A percentile compares a stretch with the other conserved stretches of the same genome.
These are phyloP conservation scores for Incumbomyces lentus DNA, from an alignment of 2,329 filamentous ascomycete genomes.

Conservation along the genomic window DNA sequence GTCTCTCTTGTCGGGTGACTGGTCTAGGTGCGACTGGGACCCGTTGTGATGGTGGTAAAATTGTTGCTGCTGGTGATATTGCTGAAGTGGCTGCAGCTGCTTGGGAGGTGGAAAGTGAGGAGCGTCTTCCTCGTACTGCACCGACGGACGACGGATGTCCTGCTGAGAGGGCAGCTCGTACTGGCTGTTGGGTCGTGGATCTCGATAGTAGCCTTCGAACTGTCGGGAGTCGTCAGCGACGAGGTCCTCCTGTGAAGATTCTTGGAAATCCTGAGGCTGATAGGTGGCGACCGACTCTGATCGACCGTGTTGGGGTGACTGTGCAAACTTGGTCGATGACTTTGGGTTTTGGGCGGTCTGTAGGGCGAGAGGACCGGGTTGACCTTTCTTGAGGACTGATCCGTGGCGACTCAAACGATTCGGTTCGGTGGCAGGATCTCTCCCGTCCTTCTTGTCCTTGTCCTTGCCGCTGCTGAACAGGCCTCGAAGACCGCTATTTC, in stretches of 20 bases:
- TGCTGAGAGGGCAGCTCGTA: slow-evolving; percentile 13
- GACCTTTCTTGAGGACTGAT: slow-evolving; percentile 17
- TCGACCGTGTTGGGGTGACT: slow-evolving; percentile 1
- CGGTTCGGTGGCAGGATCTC: slow-evolving; percentile 12
- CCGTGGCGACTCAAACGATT: slow-evolving; percentile 16
- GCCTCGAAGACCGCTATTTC: slow-evolving; percentile 15
- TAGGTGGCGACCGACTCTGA: neutral
- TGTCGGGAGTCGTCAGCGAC: neutral
- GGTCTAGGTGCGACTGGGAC: slow-evolving; percentile 1
- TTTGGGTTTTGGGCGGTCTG: slow-evolving; percentile 13
- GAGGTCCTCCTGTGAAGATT: slow-evolving; percentile 3
- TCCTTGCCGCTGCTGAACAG: slow-evolving; percentile 17
- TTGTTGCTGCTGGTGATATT: slow-evolving; percentile 16
- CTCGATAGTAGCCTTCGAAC: slow-evolving; percentile 1
- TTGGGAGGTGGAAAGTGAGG: slow-evolving; percentile 14
- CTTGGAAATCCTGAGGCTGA: neutral
- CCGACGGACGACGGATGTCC: slow-evolving; percentile 9
- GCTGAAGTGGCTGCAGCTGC: slow-evolving; percentile 9
- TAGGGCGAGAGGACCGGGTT: slow-evolving; percentile 13
- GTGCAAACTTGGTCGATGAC: slow-evolving; percentile 8
- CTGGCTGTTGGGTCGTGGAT: slow-evolving; percentile 7
- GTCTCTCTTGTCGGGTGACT: neutral
- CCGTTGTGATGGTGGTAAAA: slow-evolving; percentile 3
- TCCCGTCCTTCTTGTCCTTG: slow-evolving; percentile 17
- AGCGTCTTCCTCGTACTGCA: slow-evolving; percentile 20